Conservation (phyloP, 768 basidiomycete genomes). For the Psilocybe tampanensis region DNA sequence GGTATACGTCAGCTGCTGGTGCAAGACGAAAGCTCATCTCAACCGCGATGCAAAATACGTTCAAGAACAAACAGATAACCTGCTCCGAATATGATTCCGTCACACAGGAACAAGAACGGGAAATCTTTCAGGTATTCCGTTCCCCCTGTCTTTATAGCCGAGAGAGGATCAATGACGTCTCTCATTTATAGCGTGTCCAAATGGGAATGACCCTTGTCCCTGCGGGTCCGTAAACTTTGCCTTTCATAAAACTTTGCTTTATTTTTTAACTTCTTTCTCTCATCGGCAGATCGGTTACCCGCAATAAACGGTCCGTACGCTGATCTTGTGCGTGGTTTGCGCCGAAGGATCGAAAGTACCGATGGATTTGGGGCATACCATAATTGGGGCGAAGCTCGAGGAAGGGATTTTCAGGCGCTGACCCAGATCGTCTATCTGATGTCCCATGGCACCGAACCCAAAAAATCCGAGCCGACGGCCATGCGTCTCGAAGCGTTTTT, state of each 20-base stretch:
- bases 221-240: conserved; percentile 35
- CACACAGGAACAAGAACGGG: conserved; percentile 57
- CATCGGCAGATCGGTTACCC: conserved; percentile 45
- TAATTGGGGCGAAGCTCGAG: conserved; percentile 45
- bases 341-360: conserved; percentile 34
- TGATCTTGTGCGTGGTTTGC: conserved; percentile 42
- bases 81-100: conserved; percentile 58
- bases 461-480: conserved; percentile 21
- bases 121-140: conserved; percentile 58
- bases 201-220: conserved; percentile 52
- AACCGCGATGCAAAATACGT: conserved; percentile 30
- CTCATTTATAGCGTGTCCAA: conserved; percentile 45
- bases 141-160: neutral
- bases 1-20: conserved; percentile 22
- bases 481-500: conserved; percentile 29
- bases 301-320: conserved; percentile 51
- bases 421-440: conserved; percentile 36
- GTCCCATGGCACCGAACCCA: conserved; percentile 13
- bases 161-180: neutral
- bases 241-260: neutral
- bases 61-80: conserved; percentile 47
- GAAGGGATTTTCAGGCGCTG: conserved; percentile 48
- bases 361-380: conserved; percentile 39
- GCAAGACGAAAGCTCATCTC: conserved; percentile 23
- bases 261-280: neutral